phyloP scores from a whole-genome alignment of 768 basidiomycete genomes.

The Hericium alpestre region DNA sequence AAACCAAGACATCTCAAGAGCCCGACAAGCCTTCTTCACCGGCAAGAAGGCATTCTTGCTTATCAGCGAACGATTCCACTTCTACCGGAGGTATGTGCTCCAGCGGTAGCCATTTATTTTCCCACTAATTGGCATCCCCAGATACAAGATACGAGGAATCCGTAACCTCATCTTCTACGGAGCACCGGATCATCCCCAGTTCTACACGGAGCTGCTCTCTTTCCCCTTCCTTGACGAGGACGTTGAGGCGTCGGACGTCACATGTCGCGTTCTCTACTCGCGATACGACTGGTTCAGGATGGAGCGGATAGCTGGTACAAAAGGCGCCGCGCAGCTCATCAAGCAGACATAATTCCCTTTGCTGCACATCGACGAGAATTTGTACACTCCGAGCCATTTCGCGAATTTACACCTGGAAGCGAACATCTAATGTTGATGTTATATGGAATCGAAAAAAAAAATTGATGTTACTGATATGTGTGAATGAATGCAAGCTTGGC shows the following conservation, averaged over 20 bases:
- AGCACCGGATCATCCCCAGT: slow-evolving; percentile 82
- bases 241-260: slow-evolving; percentile 82
- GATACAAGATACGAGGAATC: slow-evolving; percentile 89
- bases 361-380: neutral
- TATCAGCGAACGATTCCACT: slow-evolving; percentile 96
- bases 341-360: slow-evolving; percentile 4
- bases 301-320: slow-evolving; percentile 69
- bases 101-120: neutral
- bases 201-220: slow-evolving; percentile 82
- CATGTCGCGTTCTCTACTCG: slow-evolving; percentile 68
- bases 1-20: slow-evolving; percentile 89
- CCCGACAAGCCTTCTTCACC: slow-evolving; percentile 84
- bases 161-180: slow-evolving; percentile 91
- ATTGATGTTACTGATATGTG: neutral
- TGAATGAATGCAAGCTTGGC: neutral
- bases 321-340: slow-evolving; percentile 22
- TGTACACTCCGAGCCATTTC: neutral
- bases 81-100: slow-evolving; percentile 63
- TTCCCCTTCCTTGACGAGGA: slow-evolving; percentile 87
- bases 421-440: neutral
- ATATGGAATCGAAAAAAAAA: too few species aligned
- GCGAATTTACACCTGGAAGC: too few species aligned
- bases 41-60: slow-evolving; percentile 81
- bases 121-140: slow-evolving; percentile 18
- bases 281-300: slow-evolving; percentile 83